phyloP scores from a whole-genome alignment of 2,329 filamentous ascomycete species.

The Ophiocordyceps australis region DNA sequence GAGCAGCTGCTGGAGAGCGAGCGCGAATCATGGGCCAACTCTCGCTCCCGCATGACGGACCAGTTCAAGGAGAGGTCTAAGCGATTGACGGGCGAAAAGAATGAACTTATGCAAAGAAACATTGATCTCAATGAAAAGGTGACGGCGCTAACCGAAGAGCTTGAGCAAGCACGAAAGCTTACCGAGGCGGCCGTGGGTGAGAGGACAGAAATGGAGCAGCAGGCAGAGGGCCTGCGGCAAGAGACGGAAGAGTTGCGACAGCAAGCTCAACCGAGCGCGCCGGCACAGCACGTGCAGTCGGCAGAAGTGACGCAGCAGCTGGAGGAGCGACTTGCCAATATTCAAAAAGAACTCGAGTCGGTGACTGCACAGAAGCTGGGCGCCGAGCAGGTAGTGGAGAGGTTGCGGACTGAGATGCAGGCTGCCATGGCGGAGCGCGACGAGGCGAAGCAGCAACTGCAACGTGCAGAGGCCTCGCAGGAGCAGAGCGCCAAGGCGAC shows the following conservation, averaged over 20 bases:
- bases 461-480: constrained; percentile 38
- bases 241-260: constrained; percentile 16
- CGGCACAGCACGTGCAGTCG: constrained; percentile 17
- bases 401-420: constrained; percentile 39
- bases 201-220: constrained; percentile 19
- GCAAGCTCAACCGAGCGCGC: constrained; percentile 9
- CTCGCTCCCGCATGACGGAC: constrained; percentile 34
- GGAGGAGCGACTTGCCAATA: constrained; percentile 27
- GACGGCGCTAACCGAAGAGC: constrained; percentile 29
- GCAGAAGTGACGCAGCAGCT: constrained; percentile 27
- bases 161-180: constrained; percentile 27
- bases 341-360: constrained; percentile 44
- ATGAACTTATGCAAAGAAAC: constrained; percentile 30
- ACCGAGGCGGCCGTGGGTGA: constrained; percentile 12
- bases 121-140: constrained; percentile 32
- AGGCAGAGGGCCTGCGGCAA: constrained; percentile 6
- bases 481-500: constrained; percentile 14
- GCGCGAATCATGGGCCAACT: constrained; percentile 31
- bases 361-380: constrained; percentile 49
- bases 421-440: constrained; percentile 46
- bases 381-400: constrained; percentile 44
- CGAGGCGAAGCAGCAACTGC: constrained; percentile 25
- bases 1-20: constrained; percentile 35
- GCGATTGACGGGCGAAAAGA: constrained; percentile 33
- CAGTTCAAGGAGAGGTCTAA: constrained; percentile 44